A percentile compares a stretch with the other conserved stretches of the same genome.
Conservation (phyloP, 345 rosid species). For the Brassica napus region DNA sequence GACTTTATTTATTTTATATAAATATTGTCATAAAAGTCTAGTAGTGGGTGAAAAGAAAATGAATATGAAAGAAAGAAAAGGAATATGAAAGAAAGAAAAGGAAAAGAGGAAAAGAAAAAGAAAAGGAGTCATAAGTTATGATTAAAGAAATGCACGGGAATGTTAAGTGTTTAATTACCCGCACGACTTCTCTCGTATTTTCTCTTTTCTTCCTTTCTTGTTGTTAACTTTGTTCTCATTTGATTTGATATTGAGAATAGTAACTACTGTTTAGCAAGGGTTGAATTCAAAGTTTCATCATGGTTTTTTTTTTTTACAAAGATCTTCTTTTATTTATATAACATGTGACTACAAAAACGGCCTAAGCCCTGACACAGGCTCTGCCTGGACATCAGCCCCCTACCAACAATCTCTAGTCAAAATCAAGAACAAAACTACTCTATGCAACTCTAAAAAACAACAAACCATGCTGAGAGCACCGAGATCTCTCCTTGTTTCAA, state of each 20-base stretch:
- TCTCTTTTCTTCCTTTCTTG: conserved; percentile 6
- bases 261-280: conserved; percentile 13
- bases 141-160: conserved; percentile 46
- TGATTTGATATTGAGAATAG: conserved; percentile 24
- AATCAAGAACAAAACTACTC: no score
- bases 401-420: no score
- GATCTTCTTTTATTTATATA: no score
- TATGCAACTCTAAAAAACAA: no score
- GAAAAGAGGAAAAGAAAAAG: neutral
- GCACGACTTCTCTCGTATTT: conserved; percentile 40
- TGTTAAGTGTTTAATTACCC: conserved; percentile 47
- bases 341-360: no score
- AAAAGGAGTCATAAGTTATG: conserved; percentile 28
- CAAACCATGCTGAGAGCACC: no score
- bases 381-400: no score
- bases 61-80: neutral
- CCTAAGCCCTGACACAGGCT: no score
- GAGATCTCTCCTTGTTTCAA: no score
- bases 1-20: conserved; percentile 1
- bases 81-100: neutral
- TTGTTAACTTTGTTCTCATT: conserved; percentile 9
- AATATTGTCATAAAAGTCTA: conserved; percentile 4
- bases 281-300: conserved; percentile 10
- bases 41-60: conserved; percentile 33
- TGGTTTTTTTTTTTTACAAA: neutral